Conservation (phyloP, 345 rosid genomes). For the Excoecaria cochinchinensis region DNA sequence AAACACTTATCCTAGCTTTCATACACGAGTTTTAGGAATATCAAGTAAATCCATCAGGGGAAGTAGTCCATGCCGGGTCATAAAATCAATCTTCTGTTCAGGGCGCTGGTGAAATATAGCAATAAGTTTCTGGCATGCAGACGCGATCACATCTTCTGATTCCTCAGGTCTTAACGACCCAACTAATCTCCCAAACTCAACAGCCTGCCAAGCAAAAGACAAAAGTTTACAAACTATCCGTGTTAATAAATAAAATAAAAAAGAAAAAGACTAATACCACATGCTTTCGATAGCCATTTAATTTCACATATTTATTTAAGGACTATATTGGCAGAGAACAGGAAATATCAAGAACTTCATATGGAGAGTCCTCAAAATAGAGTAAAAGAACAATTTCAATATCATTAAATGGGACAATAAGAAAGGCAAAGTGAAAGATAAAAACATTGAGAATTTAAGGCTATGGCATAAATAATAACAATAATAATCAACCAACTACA, state of each 20-base stretch:
- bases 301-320: background rate
- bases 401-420: background rate
- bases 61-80: constrained; percentile 90
- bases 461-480: background rate
- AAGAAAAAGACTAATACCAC: background rate
- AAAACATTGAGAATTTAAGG: background rate
- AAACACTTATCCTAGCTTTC: constrained; percentile 29
- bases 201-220: constrained; percentile 60
- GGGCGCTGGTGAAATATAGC: constrained; percentile 82
- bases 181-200: constrained; percentile 84
- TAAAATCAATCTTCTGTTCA: constrained; percentile 79
- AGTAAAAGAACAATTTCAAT: background rate
- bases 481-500: background rate
- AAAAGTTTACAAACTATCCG: constrained; percentile 18
- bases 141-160: constrained; percentile 85
- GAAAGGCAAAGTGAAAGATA: background rate
- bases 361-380: background rate
- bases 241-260: constrained; percentile 6
- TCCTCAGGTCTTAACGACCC: constrained; percentile 77
- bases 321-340: background rate
- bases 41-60: constrained; percentile 90
- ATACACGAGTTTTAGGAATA: constrained; percentile 76
- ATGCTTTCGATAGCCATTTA: background rate
- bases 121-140: constrained; percentile 80
- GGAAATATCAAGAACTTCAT: background rate